Percentiles rank a stretch among this genome's conserved stretches.
Conservation (phyloP, 352 stramenopile species). For the Globisporangium orthogonon region DNA sequence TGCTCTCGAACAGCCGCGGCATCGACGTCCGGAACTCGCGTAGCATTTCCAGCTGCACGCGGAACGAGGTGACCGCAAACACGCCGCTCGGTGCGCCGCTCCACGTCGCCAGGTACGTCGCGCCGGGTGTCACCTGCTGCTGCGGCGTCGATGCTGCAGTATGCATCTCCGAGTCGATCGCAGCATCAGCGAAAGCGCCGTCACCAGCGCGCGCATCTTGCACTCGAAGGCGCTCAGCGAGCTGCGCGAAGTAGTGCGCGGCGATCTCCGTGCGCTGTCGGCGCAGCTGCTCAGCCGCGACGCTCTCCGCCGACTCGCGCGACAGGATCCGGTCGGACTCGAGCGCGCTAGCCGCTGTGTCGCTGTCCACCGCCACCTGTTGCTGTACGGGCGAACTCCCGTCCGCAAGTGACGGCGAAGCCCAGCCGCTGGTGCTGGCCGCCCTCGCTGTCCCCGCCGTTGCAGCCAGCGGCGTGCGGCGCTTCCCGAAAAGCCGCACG, state of each 20-base stretch:
- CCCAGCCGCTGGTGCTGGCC: not conserved
- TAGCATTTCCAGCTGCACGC: conserved; percentile 66
- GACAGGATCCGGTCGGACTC: conserved; percentile 28
- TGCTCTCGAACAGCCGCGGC: conserved; percentile 45
- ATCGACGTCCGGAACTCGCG: conserved; percentile 36
- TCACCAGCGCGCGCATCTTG: not conserved
- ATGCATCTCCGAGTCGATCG: not conserved
- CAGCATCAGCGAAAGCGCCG: too few species aligned
- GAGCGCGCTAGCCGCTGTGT: conserved; percentile 25
- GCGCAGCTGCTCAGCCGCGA: conserved; percentile 26
- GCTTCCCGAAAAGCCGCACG: conserved; percentile 44
- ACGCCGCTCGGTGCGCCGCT: conserved; percentile 22
- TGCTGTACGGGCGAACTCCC: not conserved
- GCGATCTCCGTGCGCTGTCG: conserved; percentile 32
- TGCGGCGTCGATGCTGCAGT: not conserved
- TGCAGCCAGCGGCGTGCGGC: conserved; percentile 2
- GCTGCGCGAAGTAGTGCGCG: conserved; percentile 30
- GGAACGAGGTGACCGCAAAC: conserved; percentile 49
- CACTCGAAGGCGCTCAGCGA: conserved; percentile 8
- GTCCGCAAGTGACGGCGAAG: not conserved
- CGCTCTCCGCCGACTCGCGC: conserved; percentile 27
- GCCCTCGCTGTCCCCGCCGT: not conserved
- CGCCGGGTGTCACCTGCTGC: not conserved
- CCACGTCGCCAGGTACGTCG: conserved; percentile 9
- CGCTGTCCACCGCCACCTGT: conserved; percentile 10